Percentiles rank a stretch among this genome's conserved stretches.
These are phyloP conservation scores for Pseudonitzschia pungens DNA, from an alignment of 108 stramenopile species.

Conservation along the genomic window DNA sequence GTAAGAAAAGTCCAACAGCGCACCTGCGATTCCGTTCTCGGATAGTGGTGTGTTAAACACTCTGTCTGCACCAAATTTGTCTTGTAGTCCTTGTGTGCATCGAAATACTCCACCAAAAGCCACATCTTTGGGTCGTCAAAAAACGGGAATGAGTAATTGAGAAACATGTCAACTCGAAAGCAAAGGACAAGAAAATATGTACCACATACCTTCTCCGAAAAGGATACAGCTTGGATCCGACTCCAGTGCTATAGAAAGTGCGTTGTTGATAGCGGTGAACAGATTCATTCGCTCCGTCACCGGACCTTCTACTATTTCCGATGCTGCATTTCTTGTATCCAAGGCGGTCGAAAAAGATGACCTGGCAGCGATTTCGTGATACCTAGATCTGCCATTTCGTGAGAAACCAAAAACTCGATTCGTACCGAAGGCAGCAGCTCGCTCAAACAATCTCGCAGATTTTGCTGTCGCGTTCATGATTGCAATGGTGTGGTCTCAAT, in stretches of 20 bases:
- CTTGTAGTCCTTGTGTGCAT: conserved; percentile 67
- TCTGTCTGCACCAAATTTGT: conserved; percentile 84
- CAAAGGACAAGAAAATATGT: too few relatives aligned
- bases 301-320: too few relatives aligned
- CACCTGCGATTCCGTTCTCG: conserved; percentile 88
- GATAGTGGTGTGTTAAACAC: conserved; percentile 94
- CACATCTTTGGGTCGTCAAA: conserved; percentile 64
- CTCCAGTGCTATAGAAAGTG: conserved; percentile 62
- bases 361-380: too few relatives aligned
- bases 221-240: conserved; percentile 77
- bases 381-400: too few relatives aligned
- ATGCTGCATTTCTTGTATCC: too few relatives aligned
- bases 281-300: conserved; percentile 56
- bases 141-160: not conserved
- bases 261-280: conserved; percentile 79
- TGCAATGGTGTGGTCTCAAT: too few relatives aligned
- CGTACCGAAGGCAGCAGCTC: too few relatives aligned
- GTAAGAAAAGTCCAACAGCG: not conserved
- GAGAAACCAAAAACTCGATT: too few relatives aligned
- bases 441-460: too few relatives aligned
- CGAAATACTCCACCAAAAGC: conserved; percentile 99
- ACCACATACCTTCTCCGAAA: conserved; percentile 77
- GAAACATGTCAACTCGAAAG: too few relatives aligned
- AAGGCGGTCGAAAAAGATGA: too few relatives aligned
- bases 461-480: too few relatives aligned